phyloP scores from a whole-genome alignment of 129 eudicot genomes.

The Centella asiatica region DNA sequence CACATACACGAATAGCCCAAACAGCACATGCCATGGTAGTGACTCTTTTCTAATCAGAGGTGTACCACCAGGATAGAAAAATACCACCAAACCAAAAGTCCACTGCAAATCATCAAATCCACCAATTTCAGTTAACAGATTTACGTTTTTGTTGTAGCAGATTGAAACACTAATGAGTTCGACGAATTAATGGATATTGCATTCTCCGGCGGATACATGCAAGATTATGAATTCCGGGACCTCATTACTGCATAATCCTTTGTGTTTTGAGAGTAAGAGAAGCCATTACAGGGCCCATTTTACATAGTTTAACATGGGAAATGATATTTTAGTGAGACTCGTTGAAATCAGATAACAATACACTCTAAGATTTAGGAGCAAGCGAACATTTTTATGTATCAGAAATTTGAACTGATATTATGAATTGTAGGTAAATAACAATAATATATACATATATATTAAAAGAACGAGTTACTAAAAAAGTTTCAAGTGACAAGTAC shows the following conservation, averaged over 20 bases:
- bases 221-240: neutral
- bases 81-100: constrained; percentile 75
- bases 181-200: neutral
- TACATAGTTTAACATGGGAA: neutral
- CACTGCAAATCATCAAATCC: constrained; percentile 52
- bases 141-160: neutral
- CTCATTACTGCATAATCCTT: neutral
- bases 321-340: neutral
- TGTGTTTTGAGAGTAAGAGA: neutral
- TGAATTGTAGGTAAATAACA: too few relatives aligned
- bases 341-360: neutral
- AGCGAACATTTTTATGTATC: neutral
- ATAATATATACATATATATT: neutral
- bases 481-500: constrained; percentile 22
- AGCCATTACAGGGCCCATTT: too few relatives aligned
- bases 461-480: neutral
- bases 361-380: neutral
- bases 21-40: constrained; percentile 83
- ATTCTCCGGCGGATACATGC: too few relatives aligned
- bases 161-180: too few relatives aligned
- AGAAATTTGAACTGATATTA: neutral
- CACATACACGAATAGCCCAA: constrained; percentile 64
- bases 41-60: constrained; percentile 53
- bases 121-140: neutral
- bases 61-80: constrained; percentile 89